Percentiles rank a stretch among this genome's conserved stretches.
Evolutionary conservation across 441 rosid genomes (phyloP).

Genomic region (Aleurites moluccanus): DNA sequence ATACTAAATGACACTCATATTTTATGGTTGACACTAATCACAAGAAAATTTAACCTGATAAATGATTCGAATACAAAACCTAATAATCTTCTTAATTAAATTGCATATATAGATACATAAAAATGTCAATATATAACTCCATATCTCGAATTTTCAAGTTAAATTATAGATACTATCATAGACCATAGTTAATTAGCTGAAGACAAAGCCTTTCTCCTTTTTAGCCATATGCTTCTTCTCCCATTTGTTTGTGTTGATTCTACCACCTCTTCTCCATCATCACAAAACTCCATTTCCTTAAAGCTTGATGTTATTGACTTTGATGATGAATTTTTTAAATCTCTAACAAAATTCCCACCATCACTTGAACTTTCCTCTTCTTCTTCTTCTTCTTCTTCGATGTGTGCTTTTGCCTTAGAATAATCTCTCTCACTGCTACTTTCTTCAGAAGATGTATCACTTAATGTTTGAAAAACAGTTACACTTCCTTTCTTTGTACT

Average conservation of each 20-base stretch:
- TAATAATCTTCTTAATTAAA: too few relatives aligned
- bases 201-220: constrained; percentile 44
- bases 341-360: not conserved
- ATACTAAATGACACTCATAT: too few relatives aligned
- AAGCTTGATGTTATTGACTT: constrained; percentile 38
- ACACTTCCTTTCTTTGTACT: constrained; percentile 45
- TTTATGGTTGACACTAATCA: too few relatives aligned
- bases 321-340: constrained; percentile 30
- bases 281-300: not conserved
- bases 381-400: constrained; percentile 20
- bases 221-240: constrained; percentile 32
- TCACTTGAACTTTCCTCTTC: constrained; percentile 45
- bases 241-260: constrained; percentile 35
- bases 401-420: constrained; percentile 22
- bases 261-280: constrained; percentile 5
- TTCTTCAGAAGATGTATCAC: constrained; percentile 42
- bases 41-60: too few relatives aligned
- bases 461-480: constrained; percentile 42
- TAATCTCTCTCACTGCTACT: constrained; percentile 27
- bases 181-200: constrained; percentile 27
- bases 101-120: too few relatives aligned
- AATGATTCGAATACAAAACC: too few relatives aligned
- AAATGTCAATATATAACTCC: too few relatives aligned
- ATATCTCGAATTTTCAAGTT: too few relatives aligned
- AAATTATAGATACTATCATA: not conserved